Evolutionary conservation across 805 yeast genomes (phyloP).

Genomic region (Pichia californica): DNA sequence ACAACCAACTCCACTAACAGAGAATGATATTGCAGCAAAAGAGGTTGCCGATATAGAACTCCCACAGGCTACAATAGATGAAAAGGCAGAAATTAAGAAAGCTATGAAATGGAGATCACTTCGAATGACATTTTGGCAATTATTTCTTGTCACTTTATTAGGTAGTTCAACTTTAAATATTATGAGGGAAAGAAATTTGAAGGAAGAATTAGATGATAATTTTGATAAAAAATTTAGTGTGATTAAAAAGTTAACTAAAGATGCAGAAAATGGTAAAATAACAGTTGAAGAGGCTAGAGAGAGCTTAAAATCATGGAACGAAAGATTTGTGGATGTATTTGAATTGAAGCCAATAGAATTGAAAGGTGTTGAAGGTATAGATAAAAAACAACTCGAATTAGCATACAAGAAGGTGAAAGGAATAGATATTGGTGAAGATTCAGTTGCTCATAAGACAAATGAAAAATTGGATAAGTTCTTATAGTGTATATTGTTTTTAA

Average conservation of each 20-base stretch:
- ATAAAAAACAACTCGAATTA: constrained; percentile 9
- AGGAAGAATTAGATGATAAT: constrained; percentile 36
- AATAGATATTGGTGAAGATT: constrained; percentile 3
- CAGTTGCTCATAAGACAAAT: not conserved
- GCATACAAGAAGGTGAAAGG: constrained; percentile 11
- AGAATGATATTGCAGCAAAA: constrained; percentile 10
- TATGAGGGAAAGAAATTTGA: constrained; percentile 37
- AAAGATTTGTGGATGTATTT: constrained; percentile 32
- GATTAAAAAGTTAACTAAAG: constrained; percentile 21
- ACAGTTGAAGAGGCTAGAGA: constrained; percentile 33
- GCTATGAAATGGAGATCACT: constrained; percentile 24
- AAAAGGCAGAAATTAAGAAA: constrained; percentile 18
- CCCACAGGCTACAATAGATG: constrained; percentile 16
- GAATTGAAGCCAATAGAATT: constrained; percentile 20
- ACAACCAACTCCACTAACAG: constrained; percentile 23
- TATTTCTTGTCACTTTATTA: constrained; percentile 24
- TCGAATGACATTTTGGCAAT: constrained; percentile 28
- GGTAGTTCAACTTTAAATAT: constrained; percentile 42
- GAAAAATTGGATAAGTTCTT: constrained; percentile 16
- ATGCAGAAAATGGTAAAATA: constrained; percentile 18
- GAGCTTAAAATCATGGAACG: constrained; percentile 36
- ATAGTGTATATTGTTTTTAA: not conserved
- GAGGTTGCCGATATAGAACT: constrained; percentile 13
- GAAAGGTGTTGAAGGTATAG: constrained; percentile 16
- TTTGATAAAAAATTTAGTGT: constrained; percentile 35